phyloP scores from a whole-genome alignment of 352 stramenopile species.

The Proteromonas lacertae region DNA sequence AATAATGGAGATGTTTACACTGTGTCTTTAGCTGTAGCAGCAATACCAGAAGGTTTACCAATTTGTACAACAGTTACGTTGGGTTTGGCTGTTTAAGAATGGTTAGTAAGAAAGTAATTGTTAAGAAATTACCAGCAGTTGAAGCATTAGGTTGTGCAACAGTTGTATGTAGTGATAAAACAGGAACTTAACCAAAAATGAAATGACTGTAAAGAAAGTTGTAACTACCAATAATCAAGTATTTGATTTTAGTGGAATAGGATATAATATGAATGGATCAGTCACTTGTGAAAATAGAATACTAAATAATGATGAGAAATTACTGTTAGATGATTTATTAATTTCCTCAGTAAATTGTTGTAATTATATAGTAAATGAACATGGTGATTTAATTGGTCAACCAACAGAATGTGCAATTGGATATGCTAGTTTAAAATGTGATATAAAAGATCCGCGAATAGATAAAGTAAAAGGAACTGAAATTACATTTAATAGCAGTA shows the following conservation, averaged over 20 bases:
- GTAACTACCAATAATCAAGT: too few species aligned
- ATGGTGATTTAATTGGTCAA: slow-evolving; percentile 32
- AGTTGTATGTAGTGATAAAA: slow-evolving; percentile 54
- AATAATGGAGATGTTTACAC: slow-evolving; percentile 30
- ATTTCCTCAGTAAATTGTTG: slow-evolving; percentile 19
- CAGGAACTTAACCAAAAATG: slow-evolving; percentile 1
- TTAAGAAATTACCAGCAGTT: slow-evolving; percentile 1
- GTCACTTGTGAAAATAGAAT: slow-evolving; percentile 16
- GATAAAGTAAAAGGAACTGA: slow-evolving; percentile 35
- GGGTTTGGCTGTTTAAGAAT: too few species aligned
- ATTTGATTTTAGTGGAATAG: not conserved
- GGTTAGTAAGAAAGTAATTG: not conserved
- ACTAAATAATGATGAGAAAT: slow-evolving; percentile 8
- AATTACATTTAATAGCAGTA: slow-evolving; percentile 68
- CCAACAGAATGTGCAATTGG: slow-evolving; percentile 83
- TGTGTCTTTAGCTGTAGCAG: slow-evolving; percentile 76
- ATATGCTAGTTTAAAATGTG: slow-evolving; percentile 67
- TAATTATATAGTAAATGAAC: too few species aligned
- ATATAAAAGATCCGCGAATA: slow-evolving; percentile 35
- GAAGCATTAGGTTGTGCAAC: slow-evolving; percentile 10
- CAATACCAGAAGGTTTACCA: slow-evolving; percentile 83
- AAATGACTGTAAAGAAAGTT: slow-evolving; percentile 13
- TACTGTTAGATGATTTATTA: slow-evolving; percentile 2
- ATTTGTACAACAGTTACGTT: slow-evolving; percentile 11
- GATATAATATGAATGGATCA: not conserved